A percentile compares a stretch with the other conserved stretches of the same genome.
phyloP scores from a whole-genome alignment of 1,284 basidiomycete species.

The Tilletia indica region DNA sequence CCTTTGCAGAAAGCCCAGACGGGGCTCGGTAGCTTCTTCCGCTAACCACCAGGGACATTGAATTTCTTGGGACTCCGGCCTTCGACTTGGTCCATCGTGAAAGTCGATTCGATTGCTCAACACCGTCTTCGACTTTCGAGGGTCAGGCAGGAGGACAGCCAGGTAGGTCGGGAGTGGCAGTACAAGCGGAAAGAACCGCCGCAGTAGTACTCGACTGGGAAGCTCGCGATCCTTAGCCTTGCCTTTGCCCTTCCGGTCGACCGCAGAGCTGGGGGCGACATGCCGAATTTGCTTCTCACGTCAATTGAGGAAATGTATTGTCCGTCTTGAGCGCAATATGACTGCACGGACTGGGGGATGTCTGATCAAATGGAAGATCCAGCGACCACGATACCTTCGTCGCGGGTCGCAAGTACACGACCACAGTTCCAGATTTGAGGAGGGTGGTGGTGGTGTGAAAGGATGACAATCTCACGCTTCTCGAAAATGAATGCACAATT shows the following conservation, averaged over 20 bases:
- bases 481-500: too few relatives aligned
- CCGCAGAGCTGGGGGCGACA: background rate
- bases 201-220: background rate
- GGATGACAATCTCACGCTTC: too few relatives aligned
- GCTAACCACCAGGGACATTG: conserved; percentile 10
- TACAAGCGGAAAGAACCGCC: conserved; percentile 4
- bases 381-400: background rate
- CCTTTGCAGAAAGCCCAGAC: background rate
- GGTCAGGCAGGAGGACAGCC: background rate
- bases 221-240: background rate
- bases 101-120: background rate
- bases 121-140: too few relatives aligned
- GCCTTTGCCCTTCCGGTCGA: conserved; percentile 8
- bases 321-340: background rate
- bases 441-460: background rate
- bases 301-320: background rate
- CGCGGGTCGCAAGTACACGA: background rate
- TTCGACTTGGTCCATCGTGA: background rate
- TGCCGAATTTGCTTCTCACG: background rate
- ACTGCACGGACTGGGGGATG: background rate
- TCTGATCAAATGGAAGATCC: background rate
- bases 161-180: conserved; percentile 4
- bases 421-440: background rate
- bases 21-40: background rate
- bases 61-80: background rate